phyloP scores from a whole-genome alignment of 2,329 filamentous ascomycete species.

The Diaporthe citriasiana region DNA sequence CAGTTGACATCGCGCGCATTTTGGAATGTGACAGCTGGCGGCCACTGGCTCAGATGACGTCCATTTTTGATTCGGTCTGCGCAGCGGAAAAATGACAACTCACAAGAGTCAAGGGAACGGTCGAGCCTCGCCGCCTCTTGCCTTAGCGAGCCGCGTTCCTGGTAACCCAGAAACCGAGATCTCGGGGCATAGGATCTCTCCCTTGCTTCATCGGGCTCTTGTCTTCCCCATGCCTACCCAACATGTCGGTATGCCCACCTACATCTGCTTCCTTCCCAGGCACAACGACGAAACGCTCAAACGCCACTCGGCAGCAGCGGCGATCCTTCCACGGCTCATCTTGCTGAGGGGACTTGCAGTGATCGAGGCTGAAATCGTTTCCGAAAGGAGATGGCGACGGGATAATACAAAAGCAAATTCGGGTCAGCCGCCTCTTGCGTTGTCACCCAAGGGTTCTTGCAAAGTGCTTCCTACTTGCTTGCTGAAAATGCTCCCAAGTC shows the following conservation, averaged over 20 bases:
- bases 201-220: conserved; percentile 27
- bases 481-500: neutral
- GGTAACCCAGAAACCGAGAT: conserved; percentile 29
- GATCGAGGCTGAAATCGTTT: neutral
- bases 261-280: neutral
- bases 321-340: neutral
- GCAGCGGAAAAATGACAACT: conserved; percentile 35
- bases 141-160: conserved; percentile 34
- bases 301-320: conserved; percentile 27
- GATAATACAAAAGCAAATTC: conserved; percentile 8
- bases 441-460: conserved; percentile 28
- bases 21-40: conserved; percentile 29
- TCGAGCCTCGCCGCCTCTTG: conserved; percentile 28
- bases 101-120: conserved; percentile 32
- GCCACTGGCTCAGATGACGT: conserved; percentile 22
- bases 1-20: conserved; percentile 27
- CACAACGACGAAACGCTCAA: neutral
- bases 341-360: neutral
- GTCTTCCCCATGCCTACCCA: conserved; percentile 11
- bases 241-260: conserved; percentile 12
- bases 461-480: conserved; percentile 7
- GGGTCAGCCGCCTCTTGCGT: conserved; percentile 23
- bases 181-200: conserved; percentile 29
- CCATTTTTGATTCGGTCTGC: conserved; percentile 8
- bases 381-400: neutral